phyloP scores from a whole-genome alignment of 139 green algal species.

The Bryopsis sp. region DNA sequence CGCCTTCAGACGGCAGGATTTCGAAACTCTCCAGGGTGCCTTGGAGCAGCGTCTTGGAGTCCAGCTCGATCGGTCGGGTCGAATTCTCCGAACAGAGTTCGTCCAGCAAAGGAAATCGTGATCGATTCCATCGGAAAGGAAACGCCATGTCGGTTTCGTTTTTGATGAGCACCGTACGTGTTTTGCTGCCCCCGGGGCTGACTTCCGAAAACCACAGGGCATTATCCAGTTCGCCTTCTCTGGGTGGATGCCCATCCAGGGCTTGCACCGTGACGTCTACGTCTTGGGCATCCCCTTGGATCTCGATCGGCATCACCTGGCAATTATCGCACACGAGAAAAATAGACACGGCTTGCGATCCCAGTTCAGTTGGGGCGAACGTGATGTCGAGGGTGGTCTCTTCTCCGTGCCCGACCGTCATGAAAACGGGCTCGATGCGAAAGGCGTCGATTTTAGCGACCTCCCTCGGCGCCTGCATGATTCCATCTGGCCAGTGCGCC shows the following conservation, averaged over 20 bases:
- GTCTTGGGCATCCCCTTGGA: conserved; percentile 27
- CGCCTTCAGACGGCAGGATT: not conserved
- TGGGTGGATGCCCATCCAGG: conserved; percentile 25
- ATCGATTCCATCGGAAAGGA: not conserved
- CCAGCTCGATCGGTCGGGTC: too few relatives aligned
- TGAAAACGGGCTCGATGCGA: conserved; percentile 31
- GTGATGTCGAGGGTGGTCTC: conserved; percentile 25
- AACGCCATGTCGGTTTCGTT: conserved; percentile 1
- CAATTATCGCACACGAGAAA: conserved; percentile 55
- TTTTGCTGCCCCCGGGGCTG: not conserved
- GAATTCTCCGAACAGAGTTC: not conserved
- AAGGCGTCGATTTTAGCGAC: conserved; percentile 29
- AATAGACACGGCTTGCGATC: conserved; percentile 23
- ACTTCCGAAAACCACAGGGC: conserved; percentile 45
- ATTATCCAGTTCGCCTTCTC: conserved; percentile 18
- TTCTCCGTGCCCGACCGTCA: conserved; percentile 25
- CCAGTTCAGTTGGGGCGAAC: conserved; percentile 29
- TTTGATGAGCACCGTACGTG: not conserved
- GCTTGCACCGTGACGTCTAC: conserved; percentile 32
- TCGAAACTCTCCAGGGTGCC: not conserved
- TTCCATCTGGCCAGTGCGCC: conserved; percentile 26
- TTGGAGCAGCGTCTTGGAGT: not conserved
- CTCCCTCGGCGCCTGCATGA: conserved; percentile 26
- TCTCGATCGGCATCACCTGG: conserved; percentile 34
- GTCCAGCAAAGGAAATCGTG: not conserved